phyloP scores from a whole-genome alignment of 2,329 filamentous ascomycete genomes.

The Bipolaris gigantea region DNA sequence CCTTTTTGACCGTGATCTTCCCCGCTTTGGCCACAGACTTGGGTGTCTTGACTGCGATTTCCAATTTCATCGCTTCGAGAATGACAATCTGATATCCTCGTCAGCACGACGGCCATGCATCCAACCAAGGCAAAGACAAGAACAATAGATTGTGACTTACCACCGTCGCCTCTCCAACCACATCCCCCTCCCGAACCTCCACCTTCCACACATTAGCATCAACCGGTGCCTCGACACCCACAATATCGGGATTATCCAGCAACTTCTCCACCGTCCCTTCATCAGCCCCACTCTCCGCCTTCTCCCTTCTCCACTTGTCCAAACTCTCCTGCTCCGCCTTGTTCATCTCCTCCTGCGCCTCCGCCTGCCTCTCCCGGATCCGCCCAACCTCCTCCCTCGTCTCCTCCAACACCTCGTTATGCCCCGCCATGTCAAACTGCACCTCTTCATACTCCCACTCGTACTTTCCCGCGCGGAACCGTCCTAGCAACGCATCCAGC shows the following conservation, averaged over 20 bases:
- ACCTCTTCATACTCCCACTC: slow-evolving; percentile 55
- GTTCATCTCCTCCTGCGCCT: slow-evolving; percentile 53
- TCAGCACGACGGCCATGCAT: not conserved
- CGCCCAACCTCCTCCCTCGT: slow-evolving; percentile 53
- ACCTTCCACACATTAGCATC: slow-evolving; percentile 54
- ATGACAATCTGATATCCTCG: slow-evolving; percentile 38
- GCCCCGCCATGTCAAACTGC: slow-evolving; percentile 59
- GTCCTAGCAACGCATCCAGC: slow-evolving; percentile 52
- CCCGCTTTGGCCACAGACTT: slow-evolving; percentile 21
- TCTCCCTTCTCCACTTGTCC: slow-evolving; percentile 49
- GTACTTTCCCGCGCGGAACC: slow-evolving; percentile 56
- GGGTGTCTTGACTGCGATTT: slow-evolving; percentile 49
- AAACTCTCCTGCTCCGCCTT: slow-evolving; percentile 53
- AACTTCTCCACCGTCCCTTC: slow-evolving; percentile 54
- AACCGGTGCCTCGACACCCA: slow-evolving; percentile 47
- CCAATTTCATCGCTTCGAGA: slow-evolving; percentile 53
- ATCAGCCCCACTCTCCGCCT: slow-evolving; percentile 49
- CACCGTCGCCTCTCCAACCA: slow-evolving; percentile 38
- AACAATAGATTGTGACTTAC: slow-evolving; percentile 24
- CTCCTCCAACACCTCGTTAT: slow-evolving; percentile 53
- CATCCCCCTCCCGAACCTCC: slow-evolving; percentile 44
- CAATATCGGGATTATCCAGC: slow-evolving; percentile 48
- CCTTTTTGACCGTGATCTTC: slow-evolving; percentile 43
- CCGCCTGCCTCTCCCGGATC: slow-evolving; percentile 51
- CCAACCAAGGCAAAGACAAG: not conserved